These are phyloP conservation scores for Bruguiera gymnorhiza DNA, from an alignment of 345 rosid genomes.

Conservation along the genomic window DNA sequence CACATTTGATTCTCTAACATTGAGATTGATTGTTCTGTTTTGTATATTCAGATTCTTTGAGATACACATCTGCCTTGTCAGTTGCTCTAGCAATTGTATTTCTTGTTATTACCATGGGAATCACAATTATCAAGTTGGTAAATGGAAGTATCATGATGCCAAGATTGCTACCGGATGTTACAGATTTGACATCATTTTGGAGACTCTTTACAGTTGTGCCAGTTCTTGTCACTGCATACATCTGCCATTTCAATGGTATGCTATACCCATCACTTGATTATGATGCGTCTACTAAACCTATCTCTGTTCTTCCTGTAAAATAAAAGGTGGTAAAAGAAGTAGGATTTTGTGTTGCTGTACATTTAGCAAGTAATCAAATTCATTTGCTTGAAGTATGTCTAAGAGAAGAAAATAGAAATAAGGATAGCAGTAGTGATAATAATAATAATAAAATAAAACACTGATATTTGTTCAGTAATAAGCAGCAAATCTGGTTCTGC, in stretches of 20 bases:
- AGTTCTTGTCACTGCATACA: slow-evolving; percentile 82
- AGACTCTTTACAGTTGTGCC: slow-evolving; percentile 87
- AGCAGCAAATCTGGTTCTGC: background rate
- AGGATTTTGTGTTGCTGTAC: background rate
- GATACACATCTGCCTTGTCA: slow-evolving; percentile 81
- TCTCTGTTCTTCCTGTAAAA: slow-evolving; percentile 2
- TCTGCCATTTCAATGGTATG: slow-evolving; percentile 88
- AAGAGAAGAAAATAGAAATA: too few relatives aligned
- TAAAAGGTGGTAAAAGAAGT: background rate
- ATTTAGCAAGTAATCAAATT: background rate
- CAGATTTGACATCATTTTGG: slow-evolving; percentile 69
- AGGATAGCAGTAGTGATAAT: too few relatives aligned
- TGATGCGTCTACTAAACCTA: background rate
- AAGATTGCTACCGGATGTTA: slow-evolving; percentile 65
- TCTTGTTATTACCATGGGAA: slow-evolving; percentile 70
- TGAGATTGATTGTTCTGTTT: slow-evolving; percentile 16
- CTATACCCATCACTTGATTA: background rate
- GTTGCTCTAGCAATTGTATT: slow-evolving; percentile 77
- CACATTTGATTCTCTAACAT: slow-evolving; percentile 3
- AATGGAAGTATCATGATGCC: slow-evolving; percentile 69
- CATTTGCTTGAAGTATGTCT: background rate
- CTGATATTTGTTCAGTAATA: background rate
- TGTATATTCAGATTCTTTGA: slow-evolving; percentile 75
- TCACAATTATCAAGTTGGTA: slow-evolving; percentile 56
- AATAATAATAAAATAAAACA: too few relatives aligned